Base-by-base conservation (phyloP, 73 alveolate species). In the Breviolum minutum region DNA sequence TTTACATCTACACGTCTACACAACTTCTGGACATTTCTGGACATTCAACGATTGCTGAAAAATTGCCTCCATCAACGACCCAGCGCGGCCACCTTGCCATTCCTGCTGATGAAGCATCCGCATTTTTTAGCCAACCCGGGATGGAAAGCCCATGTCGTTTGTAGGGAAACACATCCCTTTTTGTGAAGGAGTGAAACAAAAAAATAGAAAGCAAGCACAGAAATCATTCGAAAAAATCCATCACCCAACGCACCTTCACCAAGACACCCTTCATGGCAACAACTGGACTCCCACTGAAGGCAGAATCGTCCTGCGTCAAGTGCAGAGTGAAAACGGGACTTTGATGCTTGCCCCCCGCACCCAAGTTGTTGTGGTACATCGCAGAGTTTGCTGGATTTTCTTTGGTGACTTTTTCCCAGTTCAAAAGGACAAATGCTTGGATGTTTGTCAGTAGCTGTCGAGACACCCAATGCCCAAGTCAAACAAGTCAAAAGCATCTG, bases 51-150 rank as follows among this genome's bases (percentile, higher is more conserved):
- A 60, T n/a, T 17, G 40, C 74, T 22, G 29, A 17, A 60, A 10
- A 14, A 20, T 8, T 17, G 84, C 94, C 92, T 77, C 92, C 84
- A 40, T 94, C 92, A 94, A 30, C 13, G 99, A 94, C 1, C 99
- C 99, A 26, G 86, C 66, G 6, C 64, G 91, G 54, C 99, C 99
- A 20, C 99, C 99, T 40, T 94, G 92, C 99, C 99, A 94, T 26
- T 94, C 99, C 99, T 91, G 97, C 0, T 22, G 29, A 29, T 22
- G 29, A 29, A n/a, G 7, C 9, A 19, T 70, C 93, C 8, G 8
- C n/a, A 68, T 68, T 14, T 14, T 17, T 2, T 22, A 17, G 77
- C 17, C n/a, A 68, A 68, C 1, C 77, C 77, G 4, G 77, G n/a
- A 68, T 17, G 77, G 77, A 14, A 17, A 17, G 2, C 24, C 77